phyloP scores from a whole-genome alignment of 805 yeast genomes.

The Hanseniaspora singularis region DNA sequence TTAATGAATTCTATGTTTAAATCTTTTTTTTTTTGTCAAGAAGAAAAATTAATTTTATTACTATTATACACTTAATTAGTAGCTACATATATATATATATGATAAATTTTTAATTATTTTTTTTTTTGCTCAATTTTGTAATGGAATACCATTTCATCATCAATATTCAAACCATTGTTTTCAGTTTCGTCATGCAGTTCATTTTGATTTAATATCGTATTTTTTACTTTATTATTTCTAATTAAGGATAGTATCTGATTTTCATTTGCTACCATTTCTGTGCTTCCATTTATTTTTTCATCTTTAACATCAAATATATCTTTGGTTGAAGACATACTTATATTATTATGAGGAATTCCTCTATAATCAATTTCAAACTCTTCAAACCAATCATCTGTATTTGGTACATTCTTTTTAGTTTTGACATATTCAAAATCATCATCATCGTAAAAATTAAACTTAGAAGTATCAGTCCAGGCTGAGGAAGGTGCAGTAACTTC shows the following conservation, averaged over 20 bases:
- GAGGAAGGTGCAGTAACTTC: background rate
- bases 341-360: background rate
- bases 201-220: background rate
- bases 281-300: background rate
- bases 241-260: background rate
- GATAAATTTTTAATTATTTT: too few relatives aligned
- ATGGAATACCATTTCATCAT: constrained; percentile 9
- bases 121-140: constrained; percentile 6
- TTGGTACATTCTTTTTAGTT: too few relatives aligned
- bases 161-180: too few relatives aligned
- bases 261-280: background rate
- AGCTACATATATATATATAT: too few relatives aligned
- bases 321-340: background rate
- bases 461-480: background rate
- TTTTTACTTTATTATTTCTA: background rate
- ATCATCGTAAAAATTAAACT: constrained; percentile 17
- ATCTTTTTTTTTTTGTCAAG: too few relatives aligned
- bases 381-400: too few relatives aligned
- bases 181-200: too few relatives aligned
- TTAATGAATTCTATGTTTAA: too few relatives aligned
- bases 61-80: too few relatives aligned
- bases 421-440: constrained; percentile 12
- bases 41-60: too few relatives aligned
- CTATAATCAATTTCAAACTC: constrained; percentile 7
- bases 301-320: background rate